phyloP scores from a whole-genome alignment of 2,329 filamentous ascomycete genomes.

The Gaeumannomyces sp. region DNA sequence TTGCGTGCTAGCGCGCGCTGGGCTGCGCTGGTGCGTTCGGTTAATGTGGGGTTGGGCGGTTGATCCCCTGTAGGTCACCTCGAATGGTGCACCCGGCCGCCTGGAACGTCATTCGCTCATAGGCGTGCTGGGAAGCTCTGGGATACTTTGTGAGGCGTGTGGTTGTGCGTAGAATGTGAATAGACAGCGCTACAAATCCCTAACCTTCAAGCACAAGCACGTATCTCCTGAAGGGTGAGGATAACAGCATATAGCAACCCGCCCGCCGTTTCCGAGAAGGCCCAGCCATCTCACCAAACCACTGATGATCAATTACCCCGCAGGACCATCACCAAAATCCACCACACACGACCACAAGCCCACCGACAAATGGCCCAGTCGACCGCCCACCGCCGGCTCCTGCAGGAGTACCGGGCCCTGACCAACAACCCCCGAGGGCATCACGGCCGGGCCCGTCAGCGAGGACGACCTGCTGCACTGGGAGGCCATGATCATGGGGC shows the following conservation, averaged over 20 bases:
- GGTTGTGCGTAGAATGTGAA: neutral
- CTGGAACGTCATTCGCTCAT: too few relatives aligned
- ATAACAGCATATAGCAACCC: too few relatives aligned
- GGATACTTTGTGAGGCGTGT: neutral
- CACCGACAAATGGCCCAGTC: slow-evolving; percentile 44
- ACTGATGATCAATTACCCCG: neutral
- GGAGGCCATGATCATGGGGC: slow-evolving; percentile 94
- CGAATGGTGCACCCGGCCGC: too few relatives aligned
- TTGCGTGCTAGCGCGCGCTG: neutral
- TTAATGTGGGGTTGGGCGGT: neutral
- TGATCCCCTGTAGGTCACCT: neutral
- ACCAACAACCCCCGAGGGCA: slow-evolving; percentile 96
- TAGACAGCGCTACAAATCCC: too few relatives aligned
- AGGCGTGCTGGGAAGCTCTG: neutral
- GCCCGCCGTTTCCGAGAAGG: too few relatives aligned
- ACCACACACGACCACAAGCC: neutral
- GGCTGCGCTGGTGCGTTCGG: neutral
- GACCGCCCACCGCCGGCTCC: slow-evolving; percentile 71
- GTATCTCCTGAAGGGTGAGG: too few relatives aligned
- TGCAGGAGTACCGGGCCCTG: slow-evolving; percentile 92
- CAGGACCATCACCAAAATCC: neutral
- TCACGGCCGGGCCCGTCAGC: slow-evolving; percentile 84
- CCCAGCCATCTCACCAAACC: slow-evolving; percentile 1
- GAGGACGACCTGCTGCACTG: slow-evolving; percentile 95
- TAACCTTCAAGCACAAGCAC: too few relatives aligned